Conservation (phyloP, 2,329 filamentous ascomycete species). For the Cladosporium sp. region DNA sequence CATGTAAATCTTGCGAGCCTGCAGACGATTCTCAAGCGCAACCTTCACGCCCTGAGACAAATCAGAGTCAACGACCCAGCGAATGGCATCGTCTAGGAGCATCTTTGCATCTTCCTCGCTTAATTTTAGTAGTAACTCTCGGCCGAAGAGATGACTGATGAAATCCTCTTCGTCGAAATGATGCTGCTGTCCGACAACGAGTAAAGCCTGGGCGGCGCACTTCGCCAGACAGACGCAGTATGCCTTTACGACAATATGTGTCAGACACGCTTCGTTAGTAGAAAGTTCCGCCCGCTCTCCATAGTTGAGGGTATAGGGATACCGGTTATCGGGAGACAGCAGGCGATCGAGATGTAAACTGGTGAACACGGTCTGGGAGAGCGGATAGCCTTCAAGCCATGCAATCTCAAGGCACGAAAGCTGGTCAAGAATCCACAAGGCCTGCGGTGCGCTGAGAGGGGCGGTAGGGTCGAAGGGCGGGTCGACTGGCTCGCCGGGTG, state of each 20-base stretch:
- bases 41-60: constrained; percentile 16
- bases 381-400: constrained; percentile 93
- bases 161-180: constrained; percentile 99
- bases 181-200: constrained; percentile 72
- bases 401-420: constrained; percentile 90
- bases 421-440: constrained; percentile 91
- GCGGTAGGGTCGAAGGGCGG: constrained; percentile 48
- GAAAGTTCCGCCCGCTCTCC: constrained; percentile 4
- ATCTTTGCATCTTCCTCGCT: constrained; percentile 52
- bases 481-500: constrained; percentile 73
- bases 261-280: constrained; percentile 6
- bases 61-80: constrained; percentile 28
- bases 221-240: constrained; percentile 86
- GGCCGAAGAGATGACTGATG: constrained; percentile 83
- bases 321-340: constrained; percentile 56
- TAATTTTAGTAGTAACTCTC: constrained; percentile 66
- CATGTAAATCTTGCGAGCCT: constrained; percentile 63
- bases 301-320: constrained; percentile 53
- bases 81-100: constrained; percentile 52
- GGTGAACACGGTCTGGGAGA: constrained; percentile 91
- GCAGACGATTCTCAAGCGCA: constrained; percentile 47
- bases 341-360: constrained; percentile 85
- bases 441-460: constrained; percentile 51
- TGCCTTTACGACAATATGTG: constrained; percentile 64
- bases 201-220: constrained; percentile 72